A percentile compares a stretch with the other conserved stretches of the same genome.
Conservation (phyloP, 306 rosid species). For the Rosa chinensis region DNA sequence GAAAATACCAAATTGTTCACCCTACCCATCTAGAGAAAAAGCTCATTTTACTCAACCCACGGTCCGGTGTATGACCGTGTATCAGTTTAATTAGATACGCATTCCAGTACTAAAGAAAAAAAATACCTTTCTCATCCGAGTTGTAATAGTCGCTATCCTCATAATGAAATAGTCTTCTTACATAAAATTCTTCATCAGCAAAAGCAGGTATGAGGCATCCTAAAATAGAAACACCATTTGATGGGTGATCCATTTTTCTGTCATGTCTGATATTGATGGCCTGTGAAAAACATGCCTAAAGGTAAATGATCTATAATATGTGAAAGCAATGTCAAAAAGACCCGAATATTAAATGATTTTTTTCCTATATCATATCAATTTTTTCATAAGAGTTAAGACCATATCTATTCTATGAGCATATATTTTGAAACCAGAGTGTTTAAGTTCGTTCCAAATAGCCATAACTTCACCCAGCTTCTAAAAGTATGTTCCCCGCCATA, state of each 20-base stretch:
- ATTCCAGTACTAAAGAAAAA: background rate
- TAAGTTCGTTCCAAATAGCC: background rate
- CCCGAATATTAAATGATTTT: background rate
- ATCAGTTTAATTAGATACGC: conserved; percentile 6
- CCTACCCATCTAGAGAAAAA: background rate
- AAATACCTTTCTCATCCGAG: conserved; percentile 67
- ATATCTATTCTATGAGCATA: background rate
- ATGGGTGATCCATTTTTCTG: conserved; percentile 70
- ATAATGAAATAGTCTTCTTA: conserved; percentile 49
- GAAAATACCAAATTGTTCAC: background rate
- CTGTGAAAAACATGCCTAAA: conserved; percentile 44
- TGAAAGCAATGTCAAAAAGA: background rate
- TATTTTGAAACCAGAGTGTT: background rate
- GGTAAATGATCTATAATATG: conserved; percentile 19
- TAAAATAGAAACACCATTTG: conserved; percentile 83
- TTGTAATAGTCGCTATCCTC: conserved; percentile 57
- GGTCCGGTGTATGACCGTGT: background rate
- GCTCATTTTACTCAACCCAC: background rate
- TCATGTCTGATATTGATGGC: conserved; percentile 50
- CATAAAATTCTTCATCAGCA: conserved; percentile 68
- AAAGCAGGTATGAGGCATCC: conserved; percentile 83
- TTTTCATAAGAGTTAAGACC: background rate
- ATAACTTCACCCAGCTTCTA: background rate
- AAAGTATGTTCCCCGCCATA: background rate
- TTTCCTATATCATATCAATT: background rate